Evolutionary conservation across 352 stramenopile species (phyloP), one percentile per base, ranked within the genome.

Genomic region (Phytophthora pinifolia): DNA sequence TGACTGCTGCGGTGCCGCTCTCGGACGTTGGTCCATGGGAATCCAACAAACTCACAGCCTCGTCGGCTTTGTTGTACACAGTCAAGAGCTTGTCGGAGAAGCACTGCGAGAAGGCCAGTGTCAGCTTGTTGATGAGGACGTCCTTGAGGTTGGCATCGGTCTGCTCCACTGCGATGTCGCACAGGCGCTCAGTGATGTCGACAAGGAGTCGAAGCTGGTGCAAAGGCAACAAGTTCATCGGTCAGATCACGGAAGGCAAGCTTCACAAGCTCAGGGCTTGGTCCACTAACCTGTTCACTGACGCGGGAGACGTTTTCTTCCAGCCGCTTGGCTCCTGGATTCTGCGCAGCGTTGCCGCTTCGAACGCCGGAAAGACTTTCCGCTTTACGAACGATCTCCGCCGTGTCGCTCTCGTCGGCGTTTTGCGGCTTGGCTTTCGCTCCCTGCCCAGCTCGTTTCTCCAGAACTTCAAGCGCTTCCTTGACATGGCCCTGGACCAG

Each of bases 71-170:
- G 7, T 67, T 67, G 61, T 86, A 89, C 25, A 83, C 65, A 0
- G 63, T 59, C 27, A 71, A 63, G 13, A 88, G 46, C 42, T 84
- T 86, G 30, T 90, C 76, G 8, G 77, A 83, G 59, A 92, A 93
- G 54, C 80, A 93, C 25, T 89, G 74, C 14, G 80, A 86, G 59
- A 91, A 89, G 9, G 85, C 59, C 36, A 81, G 67, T 8, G 70
- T 79, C 18, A 89, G 59, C 52, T 84, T 80, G 51, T 77, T 74
- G 27, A 89, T 51, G 31, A 91, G 69, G 3, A 88, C 69, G 41
- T 89, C 74, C 59, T 93, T 91, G 4, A 91, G 42, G 42, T 76
- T 85, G 42, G 85, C 57, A 25, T 92, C 79, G 47, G 84, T 80
- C 43, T 93, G 76, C 59, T 90, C 83, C 31, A 89, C 70, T 7